Evolutionary conservation across 768 basidiomycete genomes (phyloP).

Genomic region (Pulveroboletus sp.): DNA sequence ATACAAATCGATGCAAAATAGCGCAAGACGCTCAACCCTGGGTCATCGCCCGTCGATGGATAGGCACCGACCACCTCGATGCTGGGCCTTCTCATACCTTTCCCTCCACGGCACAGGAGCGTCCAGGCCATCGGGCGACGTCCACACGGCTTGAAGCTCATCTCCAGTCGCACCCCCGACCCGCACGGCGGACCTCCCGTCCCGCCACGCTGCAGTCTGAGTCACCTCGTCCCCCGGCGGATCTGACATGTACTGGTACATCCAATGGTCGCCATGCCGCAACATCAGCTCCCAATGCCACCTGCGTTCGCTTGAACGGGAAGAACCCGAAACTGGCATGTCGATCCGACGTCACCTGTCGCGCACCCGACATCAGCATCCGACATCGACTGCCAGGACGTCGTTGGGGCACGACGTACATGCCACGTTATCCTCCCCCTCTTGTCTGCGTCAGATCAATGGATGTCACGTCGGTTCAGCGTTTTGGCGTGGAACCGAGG

Average conservation of each 20-base stretch:
- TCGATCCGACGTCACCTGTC: not conserved
- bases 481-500: too few relatives aligned
- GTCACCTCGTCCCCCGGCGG: slow-evolving; percentile 8
- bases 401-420: slow-evolving; percentile 21
- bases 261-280: slow-evolving; percentile 13
- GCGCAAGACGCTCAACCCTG: not conserved
- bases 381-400: not conserved
- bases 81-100: slow-evolving; percentile 22
- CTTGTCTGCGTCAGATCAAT: too few relatives aligned
- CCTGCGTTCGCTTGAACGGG: slow-evolving; percentile 5
- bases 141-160: too few relatives aligned
- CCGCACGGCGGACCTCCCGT: too few relatives aligned
- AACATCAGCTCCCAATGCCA: slow-evolving; percentile 6
- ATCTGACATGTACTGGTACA: slow-evolving; percentile 12
- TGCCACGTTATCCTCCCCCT: not conserved
- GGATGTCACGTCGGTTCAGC: too few relatives aligned
- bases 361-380: not conserved
- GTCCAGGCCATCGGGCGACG: not conserved
- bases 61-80: slow-evolving; percentile 6
- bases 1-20: slow-evolving; percentile 15
- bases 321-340: slow-evolving; percentile 5
- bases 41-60: slow-evolving; percentile 11
- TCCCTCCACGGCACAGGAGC: slow-evolving; percentile 17
- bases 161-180: too few relatives aligned
- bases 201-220: slow-evolving; percentile 10